Base-by-base conservation (phyloP, 2,329 filamentous ascomycete species). In the Sarocladium brachiariae region DNA sequence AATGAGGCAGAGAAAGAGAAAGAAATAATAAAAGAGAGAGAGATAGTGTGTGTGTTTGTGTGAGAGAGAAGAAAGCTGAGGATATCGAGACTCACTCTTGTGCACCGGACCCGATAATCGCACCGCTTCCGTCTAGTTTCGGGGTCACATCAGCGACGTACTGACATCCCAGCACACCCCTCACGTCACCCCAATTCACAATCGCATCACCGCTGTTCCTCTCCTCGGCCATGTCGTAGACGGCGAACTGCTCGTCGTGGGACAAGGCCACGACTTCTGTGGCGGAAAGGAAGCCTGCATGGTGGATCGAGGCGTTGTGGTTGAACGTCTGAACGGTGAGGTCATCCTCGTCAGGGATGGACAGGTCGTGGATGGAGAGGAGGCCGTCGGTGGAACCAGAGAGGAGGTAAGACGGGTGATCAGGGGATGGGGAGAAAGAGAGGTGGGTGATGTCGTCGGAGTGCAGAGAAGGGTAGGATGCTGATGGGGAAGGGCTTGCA, bases 301-400 rank as follows among this genome's bases (percentile, higher is more conserved):
- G 84, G 64, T 89, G 86, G 55, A 92, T 79, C 0, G 86, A 88
- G 30, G 83, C 80, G 33, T 80, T 77, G 61, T 88, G 86, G 65
- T 92, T 92, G 63, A 91, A 83, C 11, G 89, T 87, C 66, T 89
- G 86, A 52, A 86, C 73, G 18, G 90, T 71, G 1, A 87, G 83
- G 43, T 92, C 87, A 61, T 92, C 87, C 66, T 92, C 87, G 57
- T 88, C 84, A 16, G 73, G 67, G 52, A 87, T 76, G 45, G 76
- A 74, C 16, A 80, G 85, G 68, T 93, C 84, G 67, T 86, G 88
- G 41, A 92, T 72, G 61, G 87, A 90, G 59, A 92, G 77, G 1
- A 92, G 77, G 6, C 87, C 87, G 65, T 93, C 88, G 13, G 87
- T 92, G 33, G 86, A 89, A 38, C 86, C 86, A 1, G 86, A 89